Base-by-base conservation (phyloP, 78 protist genomes). In the Diacronema lutheri region DNA sequence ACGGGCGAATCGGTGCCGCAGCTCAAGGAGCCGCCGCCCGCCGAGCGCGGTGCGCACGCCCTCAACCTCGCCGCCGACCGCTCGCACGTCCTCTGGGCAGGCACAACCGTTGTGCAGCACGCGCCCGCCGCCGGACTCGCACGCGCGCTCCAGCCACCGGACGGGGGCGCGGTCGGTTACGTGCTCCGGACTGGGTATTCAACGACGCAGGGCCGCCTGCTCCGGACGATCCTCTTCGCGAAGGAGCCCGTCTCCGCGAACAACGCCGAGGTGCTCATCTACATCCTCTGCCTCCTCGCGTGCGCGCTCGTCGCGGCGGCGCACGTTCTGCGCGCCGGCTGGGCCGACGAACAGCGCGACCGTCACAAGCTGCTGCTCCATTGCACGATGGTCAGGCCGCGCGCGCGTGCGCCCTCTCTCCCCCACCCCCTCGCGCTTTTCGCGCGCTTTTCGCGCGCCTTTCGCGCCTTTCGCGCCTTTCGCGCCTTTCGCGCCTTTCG, bases 1-100 rank as follows among this genome's bases (percentile, higher is more conserved):
- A 98, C 99, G 9, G 99, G 99, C 50, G 99, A 97, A 84, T 90
- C 96, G 0, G 90, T 90, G 33, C 90, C 90, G 5, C 85, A 56
- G 71, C 88, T 93, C 66, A 95, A 95, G 88, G 95, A 94, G 72
- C 56, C 92, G 44, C 35, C 7, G 57, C 73, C 26, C n/a, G 76
- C 33, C 41, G 19, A 26, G 80, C 33, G 38, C 37, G 74, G 29
- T 33, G n/a, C 19, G 29, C 12, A 14, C 66, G 26, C 20, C 13
- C 82, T 84, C 81, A 0, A n/a, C 40, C 37, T 62, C n/a, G 26
- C 25, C 10, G 41, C 29, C 37, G 77, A 83, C n/a, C 81, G 81
- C 38, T 41, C 31, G 40, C 19, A 26, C 62, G 62, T 82, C 31
- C 56, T 83, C 6, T 41, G 66, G 44, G 88, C 76, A 0, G 91